These are phyloP conservation scores for Sporobolomyces roseus DNA, from an alignment of 768 basidiomycete species.

Conservation along the genomic window DNA sequence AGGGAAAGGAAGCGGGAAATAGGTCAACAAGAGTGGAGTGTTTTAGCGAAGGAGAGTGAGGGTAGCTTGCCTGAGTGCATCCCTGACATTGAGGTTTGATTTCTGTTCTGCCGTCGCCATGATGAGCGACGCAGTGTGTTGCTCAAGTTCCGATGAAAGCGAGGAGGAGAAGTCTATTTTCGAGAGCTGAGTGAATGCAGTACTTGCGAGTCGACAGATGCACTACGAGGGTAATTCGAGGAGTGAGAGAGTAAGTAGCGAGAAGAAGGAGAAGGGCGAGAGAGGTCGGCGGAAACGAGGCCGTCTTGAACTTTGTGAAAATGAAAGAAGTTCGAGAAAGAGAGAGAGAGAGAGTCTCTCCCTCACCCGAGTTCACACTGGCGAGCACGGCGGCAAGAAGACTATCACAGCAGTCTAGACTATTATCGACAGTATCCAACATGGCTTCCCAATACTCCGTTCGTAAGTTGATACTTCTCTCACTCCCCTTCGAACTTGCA, in stretches of 20 bases:
- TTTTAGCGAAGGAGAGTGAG: not conserved
- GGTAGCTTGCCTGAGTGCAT: slow-evolving; percentile 30
- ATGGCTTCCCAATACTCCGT: slow-evolving; percentile 32
- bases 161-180: too few species aligned
- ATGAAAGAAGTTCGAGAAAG: too few species aligned
- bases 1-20: not conserved
- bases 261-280: too few species aligned
- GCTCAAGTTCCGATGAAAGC: too few species aligned
- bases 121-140: too few species aligned
- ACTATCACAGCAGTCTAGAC: slow-evolving; percentile 23
- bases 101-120: slow-evolving; percentile 30
- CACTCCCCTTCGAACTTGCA: not conserved
- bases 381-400: slow-evolving; percentile 18
- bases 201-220: not conserved
- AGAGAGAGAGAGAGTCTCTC: not conserved
- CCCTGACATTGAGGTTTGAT: slow-evolving; percentile 36
- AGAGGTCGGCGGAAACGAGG: not conserved
- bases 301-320: not conserved
- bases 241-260: too few species aligned
- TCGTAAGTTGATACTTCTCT: slow-evolving; percentile 12
- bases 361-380: slow-evolving; percentile 16
- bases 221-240: too few species aligned
- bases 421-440: slow-evolving; percentile 9
- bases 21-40: not conserved
- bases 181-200: not conserved